phyloP scores from a whole-genome alignment of 1,284 basidiomycete species.

The Phellinidium pouzarii region DNA sequence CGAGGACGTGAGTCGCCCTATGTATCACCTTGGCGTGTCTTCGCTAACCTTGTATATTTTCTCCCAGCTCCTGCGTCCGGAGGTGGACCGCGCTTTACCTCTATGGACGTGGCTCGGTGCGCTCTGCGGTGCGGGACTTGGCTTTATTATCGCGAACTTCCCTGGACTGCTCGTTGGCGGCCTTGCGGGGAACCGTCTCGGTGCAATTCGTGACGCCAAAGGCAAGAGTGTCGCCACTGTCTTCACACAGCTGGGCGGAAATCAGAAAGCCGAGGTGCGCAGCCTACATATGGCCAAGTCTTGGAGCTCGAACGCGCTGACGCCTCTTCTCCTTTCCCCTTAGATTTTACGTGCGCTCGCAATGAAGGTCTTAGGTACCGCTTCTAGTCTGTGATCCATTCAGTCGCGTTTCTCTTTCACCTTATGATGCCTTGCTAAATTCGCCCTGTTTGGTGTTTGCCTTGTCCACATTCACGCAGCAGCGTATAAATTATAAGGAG shows the following conservation, averaged over 20 bases:
- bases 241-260: slow-evolving; percentile 73
- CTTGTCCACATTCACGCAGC: neutral
- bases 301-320: neutral
- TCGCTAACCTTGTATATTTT: slow-evolving; percentile 1
- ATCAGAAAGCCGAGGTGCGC: slow-evolving; percentile 82
- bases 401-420: neutral
- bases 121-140: slow-evolving; percentile 60
- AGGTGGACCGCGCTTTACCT: slow-evolving; percentile 61
- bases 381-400: slow-evolving; percentile 29
- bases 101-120: slow-evolving; percentile 79
- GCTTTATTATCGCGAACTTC: slow-evolving; percentile 85
- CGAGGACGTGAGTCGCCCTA: slow-evolving; percentile 58
- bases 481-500: slow-evolving; percentile 12
- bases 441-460: neutral
- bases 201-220: slow-evolving; percentile 87
- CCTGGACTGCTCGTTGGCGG: slow-evolving; percentile 77
- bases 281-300: slow-evolving; percentile 17
- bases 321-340: slow-evolving; percentile 22
- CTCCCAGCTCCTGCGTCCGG: slow-evolving; percentile 63
- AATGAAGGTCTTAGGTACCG: slow-evolving; percentile 81
- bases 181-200: slow-evolving; percentile 79
- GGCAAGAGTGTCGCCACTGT: slow-evolving; percentile 88
- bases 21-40: neutral
- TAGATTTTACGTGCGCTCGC: slow-evolving; percentile 86
- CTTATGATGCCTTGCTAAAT: neutral